phyloP scores from a whole-genome alignment of 495 filamentous ascomycete genomes.

The Talaromyces liani region DNA sequence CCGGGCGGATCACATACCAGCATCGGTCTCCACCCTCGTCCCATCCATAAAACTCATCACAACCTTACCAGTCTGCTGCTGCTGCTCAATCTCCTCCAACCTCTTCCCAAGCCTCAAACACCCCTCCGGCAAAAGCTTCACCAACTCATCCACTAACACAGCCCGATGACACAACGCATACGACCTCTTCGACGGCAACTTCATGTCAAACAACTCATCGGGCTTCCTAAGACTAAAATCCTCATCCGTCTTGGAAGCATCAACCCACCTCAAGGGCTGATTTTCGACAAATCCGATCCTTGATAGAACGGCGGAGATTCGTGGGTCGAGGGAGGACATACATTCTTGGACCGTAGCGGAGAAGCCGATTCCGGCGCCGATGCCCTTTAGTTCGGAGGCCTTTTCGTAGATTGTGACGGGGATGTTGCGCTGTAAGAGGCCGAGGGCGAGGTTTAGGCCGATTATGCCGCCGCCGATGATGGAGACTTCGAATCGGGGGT shows the following conservation, averaged over 20 bases:
- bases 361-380: conserved; percentile 24
- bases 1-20: background rate
- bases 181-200: conserved; percentile 23
- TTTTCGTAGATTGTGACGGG: conserved; percentile 43
- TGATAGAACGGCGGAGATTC: background rate
- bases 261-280: background rate
- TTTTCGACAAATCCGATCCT: background rate
- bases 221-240: background rate
- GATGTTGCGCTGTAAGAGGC: conserved; percentile 23
- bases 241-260: background rate
- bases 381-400: conserved; percentile 33
- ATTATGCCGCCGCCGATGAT: conserved; percentile 24
- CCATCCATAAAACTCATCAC: conserved; percentile 29
- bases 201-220: background rate
- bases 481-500: conserved; percentile 11
- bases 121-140: conserved; percentile 43
- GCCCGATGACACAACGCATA: conserved; percentile 39
- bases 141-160: conserved; percentile 52
- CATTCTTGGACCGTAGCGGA: conserved; percentile 14
- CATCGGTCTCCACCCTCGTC: background rate
- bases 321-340: conserved; percentile 18
- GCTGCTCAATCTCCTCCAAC: conserved; percentile 16
- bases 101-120: conserved; percentile 28
- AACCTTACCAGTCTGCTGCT: background rate
- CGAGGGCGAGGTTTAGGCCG: conserved; percentile 21